Conservation (phyloP, 2,329 filamentous ascomycete genomes). For the Colletotrichum viniferum region DNA sequence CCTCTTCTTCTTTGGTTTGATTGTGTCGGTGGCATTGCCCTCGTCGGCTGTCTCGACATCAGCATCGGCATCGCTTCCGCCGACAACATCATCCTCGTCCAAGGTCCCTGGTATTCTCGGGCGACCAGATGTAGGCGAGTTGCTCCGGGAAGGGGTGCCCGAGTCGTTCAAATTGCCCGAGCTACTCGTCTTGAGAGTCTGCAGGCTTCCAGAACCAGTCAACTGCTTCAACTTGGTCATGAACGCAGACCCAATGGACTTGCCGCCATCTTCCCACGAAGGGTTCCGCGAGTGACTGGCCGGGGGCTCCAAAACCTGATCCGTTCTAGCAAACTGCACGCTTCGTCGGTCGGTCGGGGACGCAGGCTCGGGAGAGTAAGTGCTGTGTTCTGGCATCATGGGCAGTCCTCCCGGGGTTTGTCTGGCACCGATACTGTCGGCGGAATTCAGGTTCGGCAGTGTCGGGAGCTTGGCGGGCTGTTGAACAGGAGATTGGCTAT, state of each 20-base stretch:
- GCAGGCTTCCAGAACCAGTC: constrained; percentile 56
- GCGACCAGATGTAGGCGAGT: constrained; percentile 52
- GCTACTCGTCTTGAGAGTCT: constrained; percentile 47
- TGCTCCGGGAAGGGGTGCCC: constrained; percentile 43
- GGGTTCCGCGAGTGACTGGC: constrained; percentile 62
- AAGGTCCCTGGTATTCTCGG: constrained; percentile 58
- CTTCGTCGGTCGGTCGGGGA: constrained; percentile 59
- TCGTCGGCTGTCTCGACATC: constrained; percentile 89
- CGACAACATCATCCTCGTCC: constrained; percentile 49
- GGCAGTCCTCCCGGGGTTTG: constrained; percentile 2
- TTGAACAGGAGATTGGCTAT: constrained; percentile 29
- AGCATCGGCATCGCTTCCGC: constrained; percentile 72
- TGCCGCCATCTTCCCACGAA: constrained; percentile 69
- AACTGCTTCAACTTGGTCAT: constrained; percentile 82
- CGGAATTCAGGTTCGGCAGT: constrained; percentile 20
- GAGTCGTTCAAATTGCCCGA: constrained; percentile 35
- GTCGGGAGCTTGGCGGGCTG: neutral
- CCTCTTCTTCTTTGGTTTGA: constrained; percentile 66
- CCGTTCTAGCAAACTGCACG: constrained; percentile 75
- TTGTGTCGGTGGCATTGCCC: constrained; percentile 48
- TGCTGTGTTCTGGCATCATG: constrained; percentile 22
- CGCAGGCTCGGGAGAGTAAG: constrained; percentile 26
- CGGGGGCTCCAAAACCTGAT: constrained; percentile 52
- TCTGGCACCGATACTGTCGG: neutral
- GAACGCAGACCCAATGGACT: constrained; percentile 67